These are phyloP conservation scores for Xylaria sp. DNA, from an alignment of 2,329 filamentous ascomycete species.

Conservation along the genomic window DNA sequence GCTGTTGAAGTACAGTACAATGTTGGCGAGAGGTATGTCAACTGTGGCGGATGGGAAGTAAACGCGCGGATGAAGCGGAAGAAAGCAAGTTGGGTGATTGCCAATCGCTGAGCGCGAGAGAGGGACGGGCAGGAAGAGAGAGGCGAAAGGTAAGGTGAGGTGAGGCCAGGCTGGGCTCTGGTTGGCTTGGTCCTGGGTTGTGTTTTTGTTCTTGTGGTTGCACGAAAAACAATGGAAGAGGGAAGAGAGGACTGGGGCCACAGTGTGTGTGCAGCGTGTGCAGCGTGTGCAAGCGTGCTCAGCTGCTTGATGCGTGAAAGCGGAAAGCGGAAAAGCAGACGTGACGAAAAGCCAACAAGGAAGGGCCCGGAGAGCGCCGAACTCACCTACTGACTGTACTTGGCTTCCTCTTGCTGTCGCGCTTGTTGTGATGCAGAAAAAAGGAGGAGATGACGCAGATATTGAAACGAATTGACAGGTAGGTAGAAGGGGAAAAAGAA, in stretches of 20 bases:
- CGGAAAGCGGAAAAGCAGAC: constrained; percentile 3
- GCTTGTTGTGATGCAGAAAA: not conserved
- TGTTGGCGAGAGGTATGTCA: constrained; percentile 9
- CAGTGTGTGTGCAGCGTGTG: not conserved
- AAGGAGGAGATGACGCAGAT: not conserved
- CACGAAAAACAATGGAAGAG: constrained; percentile 6
- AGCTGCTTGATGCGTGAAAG: constrained; percentile 1
- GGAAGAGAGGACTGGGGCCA: not conserved
- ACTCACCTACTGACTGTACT: constrained; percentile 13
- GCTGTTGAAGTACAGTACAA: constrained; percentile 11
- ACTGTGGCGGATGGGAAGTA: constrained; percentile 1
- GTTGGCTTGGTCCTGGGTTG: not conserved
- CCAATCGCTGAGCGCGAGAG: not conserved
- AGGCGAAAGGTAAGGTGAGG: not conserved
- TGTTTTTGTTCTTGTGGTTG: constrained; percentile 4
- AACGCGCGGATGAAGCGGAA: constrained; percentile 1
- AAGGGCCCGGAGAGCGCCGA: not conserved
- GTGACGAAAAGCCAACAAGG: constrained; percentile 20
- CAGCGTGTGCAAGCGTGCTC: not conserved
- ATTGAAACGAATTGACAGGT: not conserved
- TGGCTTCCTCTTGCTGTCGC: constrained; percentile 1
- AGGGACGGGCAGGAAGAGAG: not conserved
- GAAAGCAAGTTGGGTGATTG: not conserved
- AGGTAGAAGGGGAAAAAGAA: not conserved
- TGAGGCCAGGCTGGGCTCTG: not conserved